These are phyloP conservation scores for Apiospora hydei DNA, from an alignment of 2,329 filamentous ascomycete species.

Conservation along the genomic window DNA sequence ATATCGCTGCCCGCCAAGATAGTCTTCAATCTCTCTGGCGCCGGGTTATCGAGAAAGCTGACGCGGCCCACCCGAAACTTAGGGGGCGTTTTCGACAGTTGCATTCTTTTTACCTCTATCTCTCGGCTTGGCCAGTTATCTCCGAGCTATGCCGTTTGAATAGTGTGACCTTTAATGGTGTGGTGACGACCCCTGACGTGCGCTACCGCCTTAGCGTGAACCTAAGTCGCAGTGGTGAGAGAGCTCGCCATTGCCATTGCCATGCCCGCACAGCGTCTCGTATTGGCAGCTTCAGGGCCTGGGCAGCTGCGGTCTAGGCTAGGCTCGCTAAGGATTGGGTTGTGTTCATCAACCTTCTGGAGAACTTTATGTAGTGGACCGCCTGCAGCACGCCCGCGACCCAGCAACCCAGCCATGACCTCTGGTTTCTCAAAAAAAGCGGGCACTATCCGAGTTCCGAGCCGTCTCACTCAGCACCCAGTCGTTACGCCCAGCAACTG, in stretches of 20 bases:
- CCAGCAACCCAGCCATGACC: background rate
- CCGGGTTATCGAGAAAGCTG: background rate
- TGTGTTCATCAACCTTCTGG: background rate
- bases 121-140: background rate
- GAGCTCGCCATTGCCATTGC: too few species aligned
- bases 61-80: slow-evolving; percentile 10
- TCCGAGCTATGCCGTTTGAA: background rate
- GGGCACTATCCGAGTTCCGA: slow-evolving; percentile 4
- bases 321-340: background rate
- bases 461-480: background rate
- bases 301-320: too few species aligned
- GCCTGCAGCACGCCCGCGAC: background rate
- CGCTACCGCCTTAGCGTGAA: background rate
- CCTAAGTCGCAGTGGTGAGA: background rate
- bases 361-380: slow-evolving; percentile 10
- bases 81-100: background rate
- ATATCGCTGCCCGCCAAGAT: background rate
- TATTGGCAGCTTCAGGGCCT: background rate
- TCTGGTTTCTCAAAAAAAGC: background rate
- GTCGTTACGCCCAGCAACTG: background rate
- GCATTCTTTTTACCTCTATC: background rate
- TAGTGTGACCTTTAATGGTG: background rate
- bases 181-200: background rate
- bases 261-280: too few species aligned
- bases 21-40: background rate